A percentile compares a stretch with the other conserved stretches of the same genome.
Conservation (phyloP, 2,329 filamentous ascomycete species). For the Aspergillus carbonarius region DNA sequence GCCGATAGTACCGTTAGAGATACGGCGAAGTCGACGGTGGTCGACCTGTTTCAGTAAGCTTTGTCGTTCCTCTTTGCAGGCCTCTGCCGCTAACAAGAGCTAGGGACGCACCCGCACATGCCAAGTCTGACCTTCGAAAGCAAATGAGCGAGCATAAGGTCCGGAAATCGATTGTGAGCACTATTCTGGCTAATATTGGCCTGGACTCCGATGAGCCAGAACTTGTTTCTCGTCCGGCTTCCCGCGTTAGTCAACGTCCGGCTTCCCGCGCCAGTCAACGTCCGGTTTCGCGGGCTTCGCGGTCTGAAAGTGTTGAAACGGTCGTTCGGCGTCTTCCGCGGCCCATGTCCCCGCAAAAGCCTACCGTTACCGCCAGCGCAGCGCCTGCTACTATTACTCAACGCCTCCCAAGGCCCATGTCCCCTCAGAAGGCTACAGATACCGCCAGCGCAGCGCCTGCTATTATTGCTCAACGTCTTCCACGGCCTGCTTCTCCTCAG, state of each 20-base stretch:
- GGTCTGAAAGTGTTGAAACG: no score
- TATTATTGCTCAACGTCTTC: no score
- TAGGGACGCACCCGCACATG: conserved; percentile 74
- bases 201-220: conserved; percentile 38
- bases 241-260: background rate
- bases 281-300: conserved; percentile 17
- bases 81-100: conserved; percentile 9
- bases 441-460: no score
- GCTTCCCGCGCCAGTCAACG: background rate
- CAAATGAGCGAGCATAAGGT: conserved; percentile 83
- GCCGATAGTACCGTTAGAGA: conserved; percentile 86
- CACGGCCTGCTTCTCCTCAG: no score
- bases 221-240: conserved; percentile 20
- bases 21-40: conserved; percentile 75
- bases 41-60: conserved; percentile 77
- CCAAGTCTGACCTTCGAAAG: conserved; percentile 84
- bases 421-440: no score
- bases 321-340: no score
- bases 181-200: conserved; percentile 73
- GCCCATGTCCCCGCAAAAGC: no score
- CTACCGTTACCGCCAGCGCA: no score
- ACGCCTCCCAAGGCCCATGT: no score
- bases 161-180: conserved; percentile 77
- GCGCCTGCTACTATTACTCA: no score
- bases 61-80: background rate